Evolutionary conservation across 768 basidiomycete species (phyloP), one percentile per base, ranked within the genome.

Genomic region (Boletellus ananiceps): DNA sequence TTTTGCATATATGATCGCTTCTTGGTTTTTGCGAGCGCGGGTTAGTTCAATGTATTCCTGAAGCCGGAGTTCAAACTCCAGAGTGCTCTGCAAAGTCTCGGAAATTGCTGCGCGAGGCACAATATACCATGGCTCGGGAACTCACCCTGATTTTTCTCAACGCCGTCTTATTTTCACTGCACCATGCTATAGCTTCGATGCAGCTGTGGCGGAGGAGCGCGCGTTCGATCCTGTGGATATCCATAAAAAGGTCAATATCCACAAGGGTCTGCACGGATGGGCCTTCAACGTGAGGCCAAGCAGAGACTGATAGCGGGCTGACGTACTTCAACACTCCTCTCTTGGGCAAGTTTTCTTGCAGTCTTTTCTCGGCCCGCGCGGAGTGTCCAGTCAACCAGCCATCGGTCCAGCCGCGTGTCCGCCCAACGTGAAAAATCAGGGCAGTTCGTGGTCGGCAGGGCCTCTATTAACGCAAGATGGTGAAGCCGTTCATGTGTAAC

Each of bases 31-130:
- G 32, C 81, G 66, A 4, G 74, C 70, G 32, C 96, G 76, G 31
- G 84, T 81, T 5, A 99, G 77, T 69, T 99, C 96, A 62, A 98
- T 93, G 66, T 87, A 97, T 69, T 97, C 93, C 69, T 99, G 96
- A 36, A 96, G 77, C 39, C 96, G 83, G 40, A 99, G 81, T 57
- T 93, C 88, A 67, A 98, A 98, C 72, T 99, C 96, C 38, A 99
- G 82, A 8, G 91, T 86, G 70, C 87, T 93, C 93, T 97, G 68
- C 40, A 48, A 44, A 47, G 43, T 40, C 29, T 31, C 57, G 52
- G 59, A 55, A 52, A 57, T 57, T 50, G 50, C 43, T 52, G 40
- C 35, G 47, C 55, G 34, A 40, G 44, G 44, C 32, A 49, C 56
- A 40, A 31, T 46, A 49, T 32, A 23, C 40, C 47, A 37, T 44